Evolutionary conservation across 208 protist genomes (phyloP).

Genomic region (Strigomonas galati): DNA sequence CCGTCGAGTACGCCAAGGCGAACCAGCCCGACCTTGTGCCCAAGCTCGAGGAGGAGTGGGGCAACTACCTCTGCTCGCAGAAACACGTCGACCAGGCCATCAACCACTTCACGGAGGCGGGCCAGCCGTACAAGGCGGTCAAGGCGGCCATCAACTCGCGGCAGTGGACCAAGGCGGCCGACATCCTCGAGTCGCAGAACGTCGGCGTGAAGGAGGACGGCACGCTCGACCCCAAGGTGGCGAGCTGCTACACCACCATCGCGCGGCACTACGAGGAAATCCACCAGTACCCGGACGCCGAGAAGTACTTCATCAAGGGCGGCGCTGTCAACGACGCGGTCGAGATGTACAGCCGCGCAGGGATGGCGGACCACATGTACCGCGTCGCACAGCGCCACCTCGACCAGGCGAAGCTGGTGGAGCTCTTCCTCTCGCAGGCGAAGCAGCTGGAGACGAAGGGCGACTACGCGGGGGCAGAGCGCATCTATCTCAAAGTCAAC

Average conservation of each 20-base stretch:
- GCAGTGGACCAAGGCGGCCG: constrained; percentile 93
- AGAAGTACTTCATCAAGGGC: constrained; percentile 94
- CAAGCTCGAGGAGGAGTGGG: constrained; percentile 94
- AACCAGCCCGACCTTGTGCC: constrained; percentile 69
- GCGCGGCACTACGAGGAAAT: constrained; percentile 94
- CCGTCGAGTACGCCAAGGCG: constrained; percentile 92
- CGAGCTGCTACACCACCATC: constrained; percentile 87
- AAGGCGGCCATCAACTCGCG: constrained; percentile 94
- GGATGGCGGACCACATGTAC: constrained; percentile 94
- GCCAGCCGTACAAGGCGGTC: constrained; percentile 94
- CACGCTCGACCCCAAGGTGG: constrained; percentile 35
- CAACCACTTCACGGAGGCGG: constrained; percentile 97
- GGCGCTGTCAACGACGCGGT: constrained; percentile 89
- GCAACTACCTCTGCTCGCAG: constrained; percentile 95
- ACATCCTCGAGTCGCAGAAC: constrained; percentile 75
- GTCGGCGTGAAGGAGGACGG: constrained; percentile 25
- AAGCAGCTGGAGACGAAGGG: constrained; percentile 92
- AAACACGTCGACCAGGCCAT: constrained; percentile 96
- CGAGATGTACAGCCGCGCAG: constrained; percentile 94
- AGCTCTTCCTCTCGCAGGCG: constrained; percentile 93
- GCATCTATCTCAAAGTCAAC: constrained; percentile 94
- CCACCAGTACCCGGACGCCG: constrained; percentile 90
- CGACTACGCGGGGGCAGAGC: constrained; percentile 94
- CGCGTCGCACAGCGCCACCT: constrained; percentile 91
- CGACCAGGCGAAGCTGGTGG: constrained; percentile 81